Evolutionary conservation across 164 flowering plant species (phyloP).

Genomic region (Liquidambar formosana): DNA sequence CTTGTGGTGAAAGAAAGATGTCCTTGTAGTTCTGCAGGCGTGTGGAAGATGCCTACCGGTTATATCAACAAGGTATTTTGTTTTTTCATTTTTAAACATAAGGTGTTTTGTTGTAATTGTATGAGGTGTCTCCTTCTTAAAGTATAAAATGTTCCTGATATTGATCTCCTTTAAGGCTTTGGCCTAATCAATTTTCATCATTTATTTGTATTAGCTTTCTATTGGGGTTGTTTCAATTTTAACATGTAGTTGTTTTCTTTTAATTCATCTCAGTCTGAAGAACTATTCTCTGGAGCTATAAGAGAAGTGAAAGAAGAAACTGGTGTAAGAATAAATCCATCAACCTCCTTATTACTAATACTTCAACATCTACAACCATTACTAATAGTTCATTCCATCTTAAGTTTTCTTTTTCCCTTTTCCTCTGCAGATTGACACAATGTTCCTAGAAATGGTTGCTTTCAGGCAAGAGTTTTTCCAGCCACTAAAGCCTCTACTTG

Average conservation of each 20-base stretch:
- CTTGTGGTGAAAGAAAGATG: conserved; percentile 71
- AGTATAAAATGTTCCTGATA: no score
- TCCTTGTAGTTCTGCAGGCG: conserved; percentile 50
- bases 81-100: not conserved
- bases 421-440: conserved; percentile 48
- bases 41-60: conserved; percentile 78
- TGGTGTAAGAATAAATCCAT: conserved; percentile 46
- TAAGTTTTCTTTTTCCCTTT: not conserved
- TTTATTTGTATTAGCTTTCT: no score
- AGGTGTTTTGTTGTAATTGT: not conserved
- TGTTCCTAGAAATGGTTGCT: conserved; percentile 57
- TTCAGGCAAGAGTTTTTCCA: conserved; percentile 42
- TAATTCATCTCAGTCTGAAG: conserved; percentile 53
- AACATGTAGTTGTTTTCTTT: not conserved
- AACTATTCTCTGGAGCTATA: conserved; percentile 53
- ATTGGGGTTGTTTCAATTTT: no score
- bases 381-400: no score
- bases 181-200: no score
- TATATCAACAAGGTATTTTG: conserved; percentile 50
- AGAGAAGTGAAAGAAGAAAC: conserved; percentile 83
- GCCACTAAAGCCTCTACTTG: not conserved
- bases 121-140: not conserved
- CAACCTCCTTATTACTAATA: not conserved
- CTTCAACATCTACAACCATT: no score
- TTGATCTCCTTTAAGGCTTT: no score